Percentiles rank a stretch among this genome's conserved stretches.
phyloP scores from a whole-genome alignment of 768 basidiomycete species.

The Dioszegia hungarica region DNA sequence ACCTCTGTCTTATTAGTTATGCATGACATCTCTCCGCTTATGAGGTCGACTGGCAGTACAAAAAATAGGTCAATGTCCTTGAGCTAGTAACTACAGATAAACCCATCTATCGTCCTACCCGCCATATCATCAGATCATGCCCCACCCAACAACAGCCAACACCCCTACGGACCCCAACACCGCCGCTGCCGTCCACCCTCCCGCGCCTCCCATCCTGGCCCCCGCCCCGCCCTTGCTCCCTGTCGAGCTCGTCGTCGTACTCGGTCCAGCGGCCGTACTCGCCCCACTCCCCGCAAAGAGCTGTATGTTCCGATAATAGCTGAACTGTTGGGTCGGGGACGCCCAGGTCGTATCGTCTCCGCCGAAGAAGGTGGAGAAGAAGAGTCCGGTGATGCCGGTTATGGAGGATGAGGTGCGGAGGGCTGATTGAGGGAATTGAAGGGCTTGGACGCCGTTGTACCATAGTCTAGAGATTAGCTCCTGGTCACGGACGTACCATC shows the following conservation, averaged over 20 bases:
- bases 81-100: too few species aligned
- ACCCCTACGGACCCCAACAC: background rate
- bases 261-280: slow-evolving; percentile 16
- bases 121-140: too few species aligned
- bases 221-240: background rate
- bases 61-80: too few species aligned
- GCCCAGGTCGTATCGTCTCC: slow-evolving; percentile 69
- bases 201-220: background rate
- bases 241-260: background rate
- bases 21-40: slow-evolving; percentile 4
- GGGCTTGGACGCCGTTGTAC: slow-evolving; percentile 62
- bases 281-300: slow-evolving; percentile 29
- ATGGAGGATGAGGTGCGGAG: slow-evolving; percentile 59
- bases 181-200: background rate
- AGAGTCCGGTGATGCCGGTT: slow-evolving; percentile 61
- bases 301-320: slow-evolving; percentile 69
- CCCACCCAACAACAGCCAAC: background rate
- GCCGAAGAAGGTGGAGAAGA: slow-evolving; percentile 86
- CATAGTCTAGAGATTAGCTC: slow-evolving; percentile 22
- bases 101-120: too few species aligned
- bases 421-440: slow-evolving; percentile 61
- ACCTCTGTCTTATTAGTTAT: slow-evolving; percentile 13
- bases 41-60: too few species aligned
- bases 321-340: slow-evolving; percentile 62
- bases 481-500: too few species aligned